A percentile compares a stretch with the other conserved stretches of the same genome.
These are phyloP conservation scores for Paecilomyces fulvus DNA, from an alignment of 2,329 filamentous ascomycete genomes.

Conservation along the genomic window DNA sequence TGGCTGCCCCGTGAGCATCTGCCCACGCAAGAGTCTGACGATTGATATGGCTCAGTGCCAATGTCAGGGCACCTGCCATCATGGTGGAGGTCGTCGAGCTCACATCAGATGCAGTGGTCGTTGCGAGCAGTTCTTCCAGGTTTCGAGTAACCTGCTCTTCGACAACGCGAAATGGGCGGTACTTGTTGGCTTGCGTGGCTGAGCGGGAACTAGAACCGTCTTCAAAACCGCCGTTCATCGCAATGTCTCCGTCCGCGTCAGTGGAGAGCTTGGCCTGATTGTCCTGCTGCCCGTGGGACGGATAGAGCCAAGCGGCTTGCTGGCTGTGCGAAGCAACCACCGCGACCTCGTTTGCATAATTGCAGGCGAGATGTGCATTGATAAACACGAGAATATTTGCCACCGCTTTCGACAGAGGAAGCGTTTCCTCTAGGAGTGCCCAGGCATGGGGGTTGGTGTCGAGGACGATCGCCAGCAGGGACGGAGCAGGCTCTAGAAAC, in stretches of 20 bases:
- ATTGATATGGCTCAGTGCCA: slow-evolving; percentile 85
- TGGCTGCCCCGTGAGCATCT: slow-evolving; percentile 44
- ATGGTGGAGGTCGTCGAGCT: slow-evolving; percentile 63
- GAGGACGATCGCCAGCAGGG: slow-evolving; percentile 80
- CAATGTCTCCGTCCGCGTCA: slow-evolving; percentile 43
- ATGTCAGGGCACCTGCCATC: slow-evolving; percentile 81
- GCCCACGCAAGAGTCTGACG: slow-evolving; percentile 62
- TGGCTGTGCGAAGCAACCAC: slow-evolving; percentile 84
- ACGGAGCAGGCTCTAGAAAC: slow-evolving; percentile 53
- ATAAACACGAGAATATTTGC: slow-evolving; percentile 91
- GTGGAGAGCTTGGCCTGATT: slow-evolving; percentile 6
- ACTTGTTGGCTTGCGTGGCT: slow-evolving; percentile 67
- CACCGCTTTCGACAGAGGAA: slow-evolving; percentile 75
- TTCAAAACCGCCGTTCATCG: slow-evolving; percentile 45
- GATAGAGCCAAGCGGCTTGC: slow-evolving; percentile 84
- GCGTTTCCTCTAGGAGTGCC: slow-evolving; percentile 64
- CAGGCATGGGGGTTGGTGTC: slow-evolving; percentile 96
- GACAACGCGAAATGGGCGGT: slow-evolving; percentile 80
- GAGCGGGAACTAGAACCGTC: slow-evolving; percentile 23
- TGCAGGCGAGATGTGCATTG: slow-evolving; percentile 91
- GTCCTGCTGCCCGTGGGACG: slow-evolving; percentile 35
- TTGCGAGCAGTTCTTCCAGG: slow-evolving; percentile 61
- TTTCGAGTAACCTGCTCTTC: slow-evolving; percentile 71
- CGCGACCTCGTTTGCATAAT: slow-evolving; percentile 86
- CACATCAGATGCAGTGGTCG: slow-evolving; percentile 57